These are phyloP conservation scores for Ramalina intermedia DNA, from an alignment of 495 filamentous ascomycete genomes.

Conservation along the genomic window DNA sequence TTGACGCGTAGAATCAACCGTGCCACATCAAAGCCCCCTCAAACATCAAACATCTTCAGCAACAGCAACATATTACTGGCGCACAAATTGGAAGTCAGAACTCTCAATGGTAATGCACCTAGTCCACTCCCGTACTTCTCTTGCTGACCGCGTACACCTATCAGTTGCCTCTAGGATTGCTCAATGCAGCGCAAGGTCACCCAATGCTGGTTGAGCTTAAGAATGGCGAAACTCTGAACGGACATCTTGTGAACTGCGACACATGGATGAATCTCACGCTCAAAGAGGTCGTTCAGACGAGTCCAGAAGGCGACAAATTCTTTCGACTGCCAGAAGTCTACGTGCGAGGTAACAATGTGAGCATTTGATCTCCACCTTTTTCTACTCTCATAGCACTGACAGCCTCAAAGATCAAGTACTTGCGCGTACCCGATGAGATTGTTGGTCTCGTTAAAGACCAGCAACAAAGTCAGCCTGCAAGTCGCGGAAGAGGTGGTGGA, in stretches of 20 bases:
- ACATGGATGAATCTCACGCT: slow-evolving; percentile 99
- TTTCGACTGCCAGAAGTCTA: slow-evolving; percentile 85
- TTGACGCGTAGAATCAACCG: not conserved
- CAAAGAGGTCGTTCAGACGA: slow-evolving; percentile 96
- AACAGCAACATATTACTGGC: not conserved
- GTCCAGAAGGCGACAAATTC: slow-evolving; percentile 87
- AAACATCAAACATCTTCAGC: too few species aligned
- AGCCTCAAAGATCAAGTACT: slow-evolving; percentile 76
- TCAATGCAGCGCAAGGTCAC: slow-evolving; percentile 92
- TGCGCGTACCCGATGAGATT: slow-evolving; percentile 89
- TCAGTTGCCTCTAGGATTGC: slow-evolving; percentile 80
- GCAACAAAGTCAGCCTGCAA: slow-evolving; percentile 55
- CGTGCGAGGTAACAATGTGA: slow-evolving; percentile 89
- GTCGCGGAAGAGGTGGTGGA: slow-evolving; percentile 54
- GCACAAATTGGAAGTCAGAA: not conserved
- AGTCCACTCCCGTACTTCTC: not conserved
- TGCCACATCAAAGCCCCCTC: not conserved
- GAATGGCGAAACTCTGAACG: slow-evolving; percentile 95
- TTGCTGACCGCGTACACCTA: not conserved
- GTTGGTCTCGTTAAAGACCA: slow-evolving; percentile 89
- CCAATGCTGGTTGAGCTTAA: slow-evolving; percentile 99
- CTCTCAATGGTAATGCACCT: not conserved
- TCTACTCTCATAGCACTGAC: not conserved
- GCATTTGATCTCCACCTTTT: slow-evolving; percentile 11
- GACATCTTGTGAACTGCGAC: slow-evolving; percentile 88